Base-by-base conservation (phyloP, 1,284 basidiomycete species). In the Athelia sp. region DNA sequence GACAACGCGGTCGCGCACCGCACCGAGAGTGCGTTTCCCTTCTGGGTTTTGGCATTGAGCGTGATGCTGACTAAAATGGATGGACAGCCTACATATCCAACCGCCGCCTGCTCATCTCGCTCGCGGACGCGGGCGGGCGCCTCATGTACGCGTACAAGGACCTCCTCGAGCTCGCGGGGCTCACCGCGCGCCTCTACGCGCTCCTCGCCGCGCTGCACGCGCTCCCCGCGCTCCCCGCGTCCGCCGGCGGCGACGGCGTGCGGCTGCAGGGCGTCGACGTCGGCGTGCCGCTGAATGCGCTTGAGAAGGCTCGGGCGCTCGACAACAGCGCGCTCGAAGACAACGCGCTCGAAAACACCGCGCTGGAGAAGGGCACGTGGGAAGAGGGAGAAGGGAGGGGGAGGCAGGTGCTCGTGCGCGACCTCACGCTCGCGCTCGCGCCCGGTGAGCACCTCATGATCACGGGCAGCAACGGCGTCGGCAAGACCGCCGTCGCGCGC, bases 11-110 rank as follows among this genome's bases (percentile, higher is more conserved):
- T 84, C 9, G 83, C 83, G 0, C 63, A 65, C 40, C 71, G 84
- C 40, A 87, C 85, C 0, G 84, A 87, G 59, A 81, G 84, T 83
- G 53, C 52, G 81, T 66, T 2, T 17, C 15, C 22, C 11, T 8
- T 2, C 15, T 43, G 29, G 26, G 4, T n/a, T 9, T 21, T 40
- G 36, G 15, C 15, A 2, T 21, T 10, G 17, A 50, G 45, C 52
- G 43, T 23, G 32, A 32, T 15, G 35, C 21, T 8, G 19, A 51
- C 56, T 29, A 54, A 47, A 17, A 42, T 43, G 24, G n/a, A n/a
- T 36, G 48, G n/a, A 40, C n/a, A 93, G 91, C 86, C n/a, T 98
- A 98, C 66, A 93, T 98, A 50, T 96, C 94, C 19, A 97, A 95
- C 54, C 82, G 94, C n/a, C 81, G 95, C 18, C 78, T 98, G 3